phyloP scores from a whole-genome alignment of 2,329 filamentous ascomycete genomes.

The Purpureocillium takamizusanense region DNA sequence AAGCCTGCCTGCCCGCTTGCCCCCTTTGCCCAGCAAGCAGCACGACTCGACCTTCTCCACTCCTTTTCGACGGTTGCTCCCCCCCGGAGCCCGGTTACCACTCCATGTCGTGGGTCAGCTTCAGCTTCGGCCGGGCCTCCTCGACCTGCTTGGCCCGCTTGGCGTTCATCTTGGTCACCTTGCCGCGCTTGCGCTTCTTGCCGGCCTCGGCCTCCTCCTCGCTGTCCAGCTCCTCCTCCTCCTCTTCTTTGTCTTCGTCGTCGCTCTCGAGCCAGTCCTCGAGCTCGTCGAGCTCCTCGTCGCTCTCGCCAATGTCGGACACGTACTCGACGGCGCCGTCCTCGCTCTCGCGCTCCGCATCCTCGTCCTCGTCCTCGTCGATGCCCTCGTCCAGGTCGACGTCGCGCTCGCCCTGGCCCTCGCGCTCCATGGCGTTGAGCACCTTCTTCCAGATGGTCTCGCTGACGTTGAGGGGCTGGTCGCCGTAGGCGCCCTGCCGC shows the following conservation, averaged over 20 bases:
- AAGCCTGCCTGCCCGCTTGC: not conserved
- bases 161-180: conserved; percentile 35
- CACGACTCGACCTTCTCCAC: not conserved
- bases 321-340: conserved; percentile 88
- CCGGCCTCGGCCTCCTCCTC: conserved; percentile 49
- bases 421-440: conserved; percentile 77
- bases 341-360: conserved; percentile 57
- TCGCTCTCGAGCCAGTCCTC: conserved; percentile 88
- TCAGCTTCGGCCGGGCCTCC: conserved; percentile 53
- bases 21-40: no score
- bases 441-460: conserved; percentile 97
- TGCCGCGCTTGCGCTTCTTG: conserved; percentile 45
- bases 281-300: conserved; percentile 69
- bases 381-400: conserved; percentile 85
- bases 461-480: conserved; percentile 89
- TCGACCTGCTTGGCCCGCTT: conserved; percentile 47
- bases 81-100: conserved; percentile 20
- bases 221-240: conserved; percentile 47
- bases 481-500: conserved; percentile 87
- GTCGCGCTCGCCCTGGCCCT: conserved; percentile 73
- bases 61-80: not conserved
- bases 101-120: conserved; percentile 31
- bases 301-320: conserved; percentile 78
- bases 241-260: conserved; percentile 48
- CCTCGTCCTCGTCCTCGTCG: conserved; percentile 66